These are phyloP conservation scores for Ophiostoma montium DNA, from an alignment of 2,329 filamentous ascomycete species.

Conservation along the genomic window DNA sequence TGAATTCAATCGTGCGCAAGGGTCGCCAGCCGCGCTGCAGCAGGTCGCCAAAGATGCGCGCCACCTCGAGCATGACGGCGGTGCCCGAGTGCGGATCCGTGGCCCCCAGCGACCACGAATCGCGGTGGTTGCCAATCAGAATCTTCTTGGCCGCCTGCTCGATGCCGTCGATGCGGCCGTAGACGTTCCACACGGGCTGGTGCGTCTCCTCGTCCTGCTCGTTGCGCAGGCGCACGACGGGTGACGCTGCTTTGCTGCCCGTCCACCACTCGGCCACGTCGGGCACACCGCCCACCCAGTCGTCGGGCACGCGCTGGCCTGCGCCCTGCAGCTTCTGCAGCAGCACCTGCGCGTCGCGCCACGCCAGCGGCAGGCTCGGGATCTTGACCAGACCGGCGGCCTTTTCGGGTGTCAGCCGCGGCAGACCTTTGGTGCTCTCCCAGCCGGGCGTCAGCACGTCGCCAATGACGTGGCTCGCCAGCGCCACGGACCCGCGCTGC, in stretches of 20 bases:
- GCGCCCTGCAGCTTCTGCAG: slow-evolving; percentile 62
- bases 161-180: slow-evolving; percentile 69
- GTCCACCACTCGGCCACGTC: slow-evolving; percentile 73
- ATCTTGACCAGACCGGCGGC: slow-evolving; percentile 65
- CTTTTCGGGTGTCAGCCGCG: slow-evolving; percentile 54
- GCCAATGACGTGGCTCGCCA: slow-evolving; percentile 72
- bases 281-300: slow-evolving; percentile 67
- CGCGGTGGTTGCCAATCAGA: slow-evolving; percentile 84
- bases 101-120: slow-evolving; percentile 82
- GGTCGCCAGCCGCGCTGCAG: slow-evolving; percentile 71
- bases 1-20: slow-evolving; percentile 88
- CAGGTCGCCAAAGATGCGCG: slow-evolving; percentile 70
- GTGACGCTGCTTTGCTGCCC: slow-evolving; percentile 35
- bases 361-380: slow-evolving; percentile 78
- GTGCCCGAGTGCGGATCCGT: slow-evolving; percentile 78
- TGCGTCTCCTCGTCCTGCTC: slow-evolving; percentile 70
- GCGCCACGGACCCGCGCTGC: slow-evolving; percentile 65
- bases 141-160: slow-evolving; percentile 75
- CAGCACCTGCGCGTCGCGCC: slow-evolving; percentile 73
- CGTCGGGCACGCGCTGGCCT: slow-evolving; percentile 51
- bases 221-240: slow-evolving; percentile 70
- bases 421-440: slow-evolving; percentile 50
- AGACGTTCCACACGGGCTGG: slow-evolving; percentile 84
- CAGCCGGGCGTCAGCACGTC: slow-evolving; percentile 88
- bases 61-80: slow-evolving; percentile 80